Evolutionary conservation across 164 flowering plant genomes (phyloP).

Genomic region (Cinnamomum micranthum): DNA sequence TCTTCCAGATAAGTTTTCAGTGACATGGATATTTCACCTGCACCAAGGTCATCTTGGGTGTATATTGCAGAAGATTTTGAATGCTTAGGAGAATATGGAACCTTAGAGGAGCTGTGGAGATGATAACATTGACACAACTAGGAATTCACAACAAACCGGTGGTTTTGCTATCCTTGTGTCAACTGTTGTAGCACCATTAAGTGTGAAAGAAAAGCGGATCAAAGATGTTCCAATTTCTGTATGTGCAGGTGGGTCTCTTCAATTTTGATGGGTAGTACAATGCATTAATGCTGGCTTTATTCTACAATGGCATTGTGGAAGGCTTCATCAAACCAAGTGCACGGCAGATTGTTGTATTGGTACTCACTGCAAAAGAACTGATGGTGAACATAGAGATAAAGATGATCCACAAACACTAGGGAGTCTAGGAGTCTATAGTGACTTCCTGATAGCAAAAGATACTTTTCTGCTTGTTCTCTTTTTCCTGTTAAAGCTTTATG

Average conservation of each 20-base stretch:
- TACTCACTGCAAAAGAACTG: constrained; percentile 77
- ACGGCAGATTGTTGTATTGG: constrained; percentile 68
- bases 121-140: constrained; percentile 93
- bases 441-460: background rate
- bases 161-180: constrained; percentile 18
- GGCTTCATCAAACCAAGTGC: constrained; percentile 88
- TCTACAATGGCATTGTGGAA: constrained; percentile 72
- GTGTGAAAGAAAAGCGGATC: background rate
- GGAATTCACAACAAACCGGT: constrained; percentile 91
- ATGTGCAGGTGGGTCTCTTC: constrained; percentile 67
- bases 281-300: constrained; percentile 61
- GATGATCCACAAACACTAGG: background rate
- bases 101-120: constrained; percentile 90
- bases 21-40: too few relatives aligned
- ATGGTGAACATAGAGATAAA: constrained; percentile 66
- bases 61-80: background rate
- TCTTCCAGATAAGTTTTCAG: constrained; percentile 62
- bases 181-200: background rate
- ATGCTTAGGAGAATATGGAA: constrained; percentile 85
- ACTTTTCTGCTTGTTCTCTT: background rate
- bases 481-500: background rate
- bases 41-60: background rate
- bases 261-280: constrained; percentile 87
- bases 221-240: background rate
- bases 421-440: too few relatives aligned